Base-by-base conservation (phyloP, 495 filamentous ascomycete genomes). In the Penicillium bovifimosum region DNA sequence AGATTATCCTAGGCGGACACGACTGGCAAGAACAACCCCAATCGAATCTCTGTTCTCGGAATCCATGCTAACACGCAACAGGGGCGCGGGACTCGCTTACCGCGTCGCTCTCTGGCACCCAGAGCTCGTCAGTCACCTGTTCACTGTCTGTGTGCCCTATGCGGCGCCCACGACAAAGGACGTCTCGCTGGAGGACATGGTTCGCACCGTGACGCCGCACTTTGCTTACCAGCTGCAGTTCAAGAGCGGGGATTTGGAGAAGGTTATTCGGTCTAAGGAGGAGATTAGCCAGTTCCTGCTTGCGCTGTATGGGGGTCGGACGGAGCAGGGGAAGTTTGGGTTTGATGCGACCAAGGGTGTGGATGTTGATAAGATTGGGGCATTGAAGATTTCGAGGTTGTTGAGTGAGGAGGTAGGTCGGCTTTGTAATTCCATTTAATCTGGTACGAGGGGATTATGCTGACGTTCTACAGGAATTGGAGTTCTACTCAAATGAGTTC, bases 181-280 rank as follows among this genome's bases (percentile, higher is more conserved):
- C 52, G 14, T 76, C 4, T 61, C 80, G 0, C 56, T 83, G 0
- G 76, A 85, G 44, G 53, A 80, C 3, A 53, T 90, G 3, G 79
- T 86, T 5, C 61, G 69, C 9, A 77, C 58, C 10, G 61, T 69
- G n/a, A 52, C 85, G 34, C 90, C 89, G n/a, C 83, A 87, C 56
- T 90, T 89, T 62, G 74, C 59, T 16, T 97, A 97, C 65, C 92
- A 97, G 72, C 58, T 95, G 33, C 88, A 91, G 32, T 79, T 97
- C 29, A 76, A 72, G 0, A 78, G 82, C 24, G 78, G 79, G 0
- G 81, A 85, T 9, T 72, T 92, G 16, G 87, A 92, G 61, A 69
- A 69, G 26, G 63, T 68, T 6, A 60, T 91, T 18, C 66, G 67
- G 6, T 74, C 77, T 7, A 76, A 76, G 49, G 77, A 78, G 4